A percentile compares a stretch with the other conserved stretches of the same genome.
These are phyloP conservation scores for Xylariaceae sp. DNA, from an alignment of 2,329 filamentous ascomycete genomes.

Conservation along the genomic window DNA sequence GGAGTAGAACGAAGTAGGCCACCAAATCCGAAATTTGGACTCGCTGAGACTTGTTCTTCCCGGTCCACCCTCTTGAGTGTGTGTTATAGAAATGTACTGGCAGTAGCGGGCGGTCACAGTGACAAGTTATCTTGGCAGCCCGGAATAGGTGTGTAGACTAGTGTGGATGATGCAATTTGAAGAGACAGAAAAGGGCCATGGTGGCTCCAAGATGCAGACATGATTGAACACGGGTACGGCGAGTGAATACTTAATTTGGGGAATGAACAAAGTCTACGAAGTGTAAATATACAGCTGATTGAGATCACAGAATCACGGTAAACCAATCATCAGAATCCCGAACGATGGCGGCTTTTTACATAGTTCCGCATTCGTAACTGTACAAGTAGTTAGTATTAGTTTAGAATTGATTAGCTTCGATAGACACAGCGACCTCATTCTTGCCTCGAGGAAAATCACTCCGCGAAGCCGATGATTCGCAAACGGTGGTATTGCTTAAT, in stretches of 20 bases:
- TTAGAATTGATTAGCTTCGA: neutral
- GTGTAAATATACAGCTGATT: slow-evolving; percentile 23
- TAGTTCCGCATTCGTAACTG: neutral
- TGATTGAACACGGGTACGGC: slow-evolving; percentile 25
- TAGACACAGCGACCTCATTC: neutral
- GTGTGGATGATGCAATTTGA: slow-evolving; percentile 39
- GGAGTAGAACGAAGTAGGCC: slow-evolving; percentile 9
- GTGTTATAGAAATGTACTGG: neutral
- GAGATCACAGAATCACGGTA: slow-evolving; percentile 16
- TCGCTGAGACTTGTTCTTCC: neutral
- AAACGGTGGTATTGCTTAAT: too few relatives aligned
- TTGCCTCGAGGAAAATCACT: slow-evolving; percentile 12
- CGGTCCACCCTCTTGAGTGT: neutral
- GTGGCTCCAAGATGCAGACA: slow-evolving; percentile 36
- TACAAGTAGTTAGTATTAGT: neutral
- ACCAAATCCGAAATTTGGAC: neutral
- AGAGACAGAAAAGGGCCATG: slow-evolving; percentile 39
- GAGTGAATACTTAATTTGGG: slow-evolving; percentile 36
- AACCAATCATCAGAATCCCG: too few relatives aligned
- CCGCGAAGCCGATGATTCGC: neutral
- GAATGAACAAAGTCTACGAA: slow-evolving; percentile 40
- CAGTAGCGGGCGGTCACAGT: neutral
- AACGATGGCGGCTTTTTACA: too few relatives aligned
- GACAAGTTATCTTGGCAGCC: slow-evolving; percentile 28
- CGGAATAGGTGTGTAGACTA: slow-evolving; percentile 45